Percentiles rank a stretch among this genome's conserved stretches.
These are phyloP conservation scores for Pelargonium cotyledonis DNA, from an alignment of 441 rosid species.

Conservation along the genomic window DNA sequence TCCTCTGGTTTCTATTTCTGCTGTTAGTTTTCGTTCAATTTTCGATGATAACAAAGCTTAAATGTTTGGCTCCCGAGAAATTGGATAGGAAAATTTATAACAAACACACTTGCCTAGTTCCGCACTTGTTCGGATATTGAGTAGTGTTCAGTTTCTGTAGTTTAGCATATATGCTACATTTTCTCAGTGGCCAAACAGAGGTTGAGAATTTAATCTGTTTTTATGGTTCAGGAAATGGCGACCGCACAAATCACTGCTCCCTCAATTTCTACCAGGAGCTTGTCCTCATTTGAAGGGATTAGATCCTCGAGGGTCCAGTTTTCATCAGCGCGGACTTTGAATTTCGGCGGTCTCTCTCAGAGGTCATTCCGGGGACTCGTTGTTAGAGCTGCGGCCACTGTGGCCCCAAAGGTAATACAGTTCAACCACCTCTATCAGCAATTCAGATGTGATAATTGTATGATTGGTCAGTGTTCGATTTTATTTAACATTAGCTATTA, in stretches of 20 bases:
- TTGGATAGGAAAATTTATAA: neutral
- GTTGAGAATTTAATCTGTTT: neutral
- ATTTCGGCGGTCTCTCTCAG: constrained; percentile 31
- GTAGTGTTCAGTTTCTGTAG: neutral
- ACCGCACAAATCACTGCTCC: constrained; percentile 64
- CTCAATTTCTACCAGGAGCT: constrained; percentile 45
- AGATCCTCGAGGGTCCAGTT: constrained; percentile 54
- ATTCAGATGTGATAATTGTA: neutral
- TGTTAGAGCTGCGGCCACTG: constrained; percentile 70
- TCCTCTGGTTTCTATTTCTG: too few species aligned
- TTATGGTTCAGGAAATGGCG: constrained; percentile 49
- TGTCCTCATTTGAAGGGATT: constrained; percentile 64
- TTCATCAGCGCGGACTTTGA: constrained; percentile 39
- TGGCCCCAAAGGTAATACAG: constrained; percentile 72
- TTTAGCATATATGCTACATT: neutral
- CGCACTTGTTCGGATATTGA: neutral
- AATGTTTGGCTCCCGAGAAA: neutral
- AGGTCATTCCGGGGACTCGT: constrained; percentile 43
- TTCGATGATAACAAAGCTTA: too few species aligned
- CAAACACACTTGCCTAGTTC: too few species aligned
- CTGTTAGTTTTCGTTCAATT: too few species aligned
- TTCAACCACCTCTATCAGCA: neutral
- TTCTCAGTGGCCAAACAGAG: neutral
- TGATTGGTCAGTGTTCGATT: too few species aligned
- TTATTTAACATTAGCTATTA: too few species aligned